Percentiles rank a stretch among this genome's conserved stretches.
These are phyloP conservation scores for Pichia insulana DNA, from an alignment of 805 yeast species.

Conservation along the genomic window DNA sequence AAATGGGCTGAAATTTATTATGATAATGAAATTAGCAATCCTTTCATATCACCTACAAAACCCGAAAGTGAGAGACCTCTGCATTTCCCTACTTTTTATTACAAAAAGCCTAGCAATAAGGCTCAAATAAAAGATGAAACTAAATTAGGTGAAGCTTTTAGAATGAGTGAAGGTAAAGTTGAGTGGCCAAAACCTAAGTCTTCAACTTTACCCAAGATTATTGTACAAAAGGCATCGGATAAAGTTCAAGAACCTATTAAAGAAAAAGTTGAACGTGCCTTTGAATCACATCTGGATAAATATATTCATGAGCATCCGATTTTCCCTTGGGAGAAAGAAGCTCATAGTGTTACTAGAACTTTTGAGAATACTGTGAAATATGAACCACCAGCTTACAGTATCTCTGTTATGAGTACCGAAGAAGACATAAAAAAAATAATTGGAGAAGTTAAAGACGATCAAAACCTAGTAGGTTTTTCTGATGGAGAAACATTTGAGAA, in stretches of 20 bases:
- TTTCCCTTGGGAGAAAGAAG: constrained; percentile 30
- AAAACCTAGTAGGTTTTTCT: constrained; percentile 15
- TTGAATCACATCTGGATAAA: constrained; percentile 10
- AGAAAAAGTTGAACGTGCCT: not conserved
- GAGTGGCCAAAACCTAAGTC: constrained; percentile 10
- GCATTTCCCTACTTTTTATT: constrained; percentile 20
- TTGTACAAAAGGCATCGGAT: not conserved
- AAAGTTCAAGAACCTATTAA: not conserved
- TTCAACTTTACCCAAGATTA: too few relatives aligned
- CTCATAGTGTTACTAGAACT: constrained; percentile 13
- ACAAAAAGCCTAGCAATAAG: constrained; percentile 14
- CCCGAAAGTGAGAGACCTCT: not conserved
- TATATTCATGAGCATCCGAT: constrained; percentile 25
- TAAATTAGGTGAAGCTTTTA: constrained; percentile 28
- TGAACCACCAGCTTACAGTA: constrained; percentile 13
- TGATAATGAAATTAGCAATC: constrained; percentile 3
- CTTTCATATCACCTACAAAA: constrained; percentile 5
- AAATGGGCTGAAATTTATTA: not conserved
- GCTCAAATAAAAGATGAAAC: constrained; percentile 12
- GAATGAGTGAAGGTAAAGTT: constrained; percentile 20
- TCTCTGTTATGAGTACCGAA: constrained; percentile 8
- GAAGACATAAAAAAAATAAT: constrained; percentile 1
- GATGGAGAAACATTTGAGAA: constrained; percentile 16
- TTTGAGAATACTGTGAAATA: constrained; percentile 13
- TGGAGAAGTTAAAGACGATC: constrained; percentile 2